Evolutionary conservation across 305 asterid species (phyloP).

Genomic region (Coffea humblotiana): DNA sequence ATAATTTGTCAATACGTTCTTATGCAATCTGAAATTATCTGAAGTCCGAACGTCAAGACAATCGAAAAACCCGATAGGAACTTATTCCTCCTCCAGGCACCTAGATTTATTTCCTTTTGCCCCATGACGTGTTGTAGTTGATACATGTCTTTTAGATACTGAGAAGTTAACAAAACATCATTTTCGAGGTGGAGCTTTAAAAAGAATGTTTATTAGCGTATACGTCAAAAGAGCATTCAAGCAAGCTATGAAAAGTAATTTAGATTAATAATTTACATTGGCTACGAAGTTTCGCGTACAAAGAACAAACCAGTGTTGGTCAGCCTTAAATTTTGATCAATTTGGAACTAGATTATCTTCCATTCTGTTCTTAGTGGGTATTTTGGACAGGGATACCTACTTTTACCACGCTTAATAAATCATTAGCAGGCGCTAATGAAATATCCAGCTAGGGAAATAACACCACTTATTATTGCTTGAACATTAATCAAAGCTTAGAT

Average conservation of each 20-base stretch:
- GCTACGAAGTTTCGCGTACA: not conserved
- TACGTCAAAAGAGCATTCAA: slow-evolving; percentile 15
- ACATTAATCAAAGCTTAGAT: not conserved
- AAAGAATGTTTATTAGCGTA: not conserved
- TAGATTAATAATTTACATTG: not conserved
- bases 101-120: too few species aligned
- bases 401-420: not conserved
- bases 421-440: not conserved
- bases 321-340: not conserved
- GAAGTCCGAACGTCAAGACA: not conserved
- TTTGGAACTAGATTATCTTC: not conserved
- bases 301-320: not conserved
- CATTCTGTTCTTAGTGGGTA: not conserved
- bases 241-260: not conserved
- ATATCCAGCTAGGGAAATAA: not conserved
- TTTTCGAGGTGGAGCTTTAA: not conserved
- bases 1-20: not conserved
- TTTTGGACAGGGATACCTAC: not conserved
- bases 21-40: too few species aligned
- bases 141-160: not conserved
- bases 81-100: not conserved
- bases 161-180: not conserved
- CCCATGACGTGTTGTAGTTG: not conserved
- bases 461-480: not conserved
- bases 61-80: too few species aligned